Evolutionary conservation across 805 yeast species (phyloP).

Genomic region (Candida arabinofermentans): DNA sequence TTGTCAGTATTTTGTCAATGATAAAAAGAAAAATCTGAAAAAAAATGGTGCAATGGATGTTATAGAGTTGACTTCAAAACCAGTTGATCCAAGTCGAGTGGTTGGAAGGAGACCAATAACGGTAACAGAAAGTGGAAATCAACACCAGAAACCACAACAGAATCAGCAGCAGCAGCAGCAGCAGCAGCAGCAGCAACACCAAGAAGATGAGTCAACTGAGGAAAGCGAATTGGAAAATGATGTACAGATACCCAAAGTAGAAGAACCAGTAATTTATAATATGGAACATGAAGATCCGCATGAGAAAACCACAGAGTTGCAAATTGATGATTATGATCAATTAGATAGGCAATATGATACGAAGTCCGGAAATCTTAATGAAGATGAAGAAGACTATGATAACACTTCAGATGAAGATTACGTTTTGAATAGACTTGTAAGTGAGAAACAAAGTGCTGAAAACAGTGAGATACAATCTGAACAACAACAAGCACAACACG

Average conservation of each 20-base stretch:
- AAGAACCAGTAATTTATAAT: background rate
- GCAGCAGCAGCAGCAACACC: background rate
- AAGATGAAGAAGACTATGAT: background rate
- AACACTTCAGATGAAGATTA: slow-evolving; percentile 17
- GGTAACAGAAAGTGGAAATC: too few relatives aligned
- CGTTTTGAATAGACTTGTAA: slow-evolving; percentile 4
- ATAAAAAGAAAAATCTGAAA: slow-evolving; percentile 42
- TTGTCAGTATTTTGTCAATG: slow-evolving; percentile 57
- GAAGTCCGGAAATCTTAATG: background rate
- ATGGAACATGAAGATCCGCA: background rate
- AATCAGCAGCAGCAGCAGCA: background rate
- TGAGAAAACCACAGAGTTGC: background rate
- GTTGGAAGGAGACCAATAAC: background rate
- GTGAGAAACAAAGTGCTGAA: background rate
- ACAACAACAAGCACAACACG: background rate
- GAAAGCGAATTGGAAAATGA: too few relatives aligned
- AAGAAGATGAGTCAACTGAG: background rate
- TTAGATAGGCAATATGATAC: background rate
- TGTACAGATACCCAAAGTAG: too few relatives aligned
- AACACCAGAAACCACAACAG: background rate
- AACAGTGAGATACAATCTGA: slow-evolving; percentile 1
- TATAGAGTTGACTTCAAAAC: slow-evolving; percentile 5
- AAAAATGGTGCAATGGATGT: slow-evolving; percentile 14
- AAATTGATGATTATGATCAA: background rate
- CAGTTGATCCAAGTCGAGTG: background rate